These are phyloP conservation scores for Trichoderma semiorbis DNA, from an alignment of 2,329 filamentous ascomycete genomes.

Conservation along the genomic window DNA sequence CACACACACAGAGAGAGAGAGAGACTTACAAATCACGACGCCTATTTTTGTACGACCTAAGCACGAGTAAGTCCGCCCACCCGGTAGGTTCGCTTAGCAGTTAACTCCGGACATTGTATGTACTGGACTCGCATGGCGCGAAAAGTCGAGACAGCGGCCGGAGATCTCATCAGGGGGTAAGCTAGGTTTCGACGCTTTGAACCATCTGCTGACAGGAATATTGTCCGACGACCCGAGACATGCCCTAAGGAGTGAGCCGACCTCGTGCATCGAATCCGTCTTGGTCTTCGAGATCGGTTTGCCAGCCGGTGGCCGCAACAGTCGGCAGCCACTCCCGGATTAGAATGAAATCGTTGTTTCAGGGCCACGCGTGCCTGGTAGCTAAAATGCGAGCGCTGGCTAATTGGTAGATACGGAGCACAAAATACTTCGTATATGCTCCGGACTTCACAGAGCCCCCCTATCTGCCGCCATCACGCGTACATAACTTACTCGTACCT, in stretches of 20 bases:
- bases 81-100: neutral
- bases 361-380: neutral
- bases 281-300: constrained; percentile 12
- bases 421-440: neutral
- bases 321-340: constrained; percentile 9
- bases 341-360: neutral
- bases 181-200: neutral
- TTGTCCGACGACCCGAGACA: constrained; percentile 10
- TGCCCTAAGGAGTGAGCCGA: neutral
- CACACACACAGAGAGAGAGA: neutral
- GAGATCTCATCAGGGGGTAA: neutral
- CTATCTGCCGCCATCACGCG: neutral
- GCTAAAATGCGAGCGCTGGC: neutral
- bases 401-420: neutral
- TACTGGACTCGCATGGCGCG: neutral
- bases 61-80: neutral
- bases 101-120: neutral
- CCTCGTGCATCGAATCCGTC: neutral
- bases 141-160: neutral
- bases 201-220: constrained; percentile 1
- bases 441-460: neutral
- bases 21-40: neutral
- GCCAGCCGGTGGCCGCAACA: constrained; percentile 5
- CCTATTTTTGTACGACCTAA: neutral
- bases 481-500: neutral